Base-by-base conservation (phyloP, 306 rosid species). In the Prinsepia uniflora region DNA sequence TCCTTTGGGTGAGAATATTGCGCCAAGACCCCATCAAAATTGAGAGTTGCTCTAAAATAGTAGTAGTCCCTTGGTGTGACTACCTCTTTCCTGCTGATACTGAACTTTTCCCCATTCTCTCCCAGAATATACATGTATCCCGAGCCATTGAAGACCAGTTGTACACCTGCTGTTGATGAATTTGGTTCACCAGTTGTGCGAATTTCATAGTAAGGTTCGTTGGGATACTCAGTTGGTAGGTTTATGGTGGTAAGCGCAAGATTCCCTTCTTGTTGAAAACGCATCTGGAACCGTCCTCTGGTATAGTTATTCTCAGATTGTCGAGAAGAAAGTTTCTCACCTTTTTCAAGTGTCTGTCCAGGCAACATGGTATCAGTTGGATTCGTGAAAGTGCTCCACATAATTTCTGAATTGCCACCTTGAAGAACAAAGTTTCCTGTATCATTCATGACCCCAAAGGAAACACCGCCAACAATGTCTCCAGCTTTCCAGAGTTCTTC, bases 1-100 rank as follows among this genome's bases (percentile, higher is more conserved):
- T 3, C 65, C 77, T 65, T 87, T 0, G 80, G 83, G 60, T 76
- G 34, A 19, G 4, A 64, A 72, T 67, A 72, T 34, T 66, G 56
- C 3, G 72, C 59, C 63, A 84, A 68, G 69, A 87, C 76, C 14
- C 85, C 91, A 78, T 87, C 82, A 71, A 82, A 84, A 62, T 73
- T 30, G 48, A 82, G 82, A 59, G 74, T 84, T 59, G 67, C 84
- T 76, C 82, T 69, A 59, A 66, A 72, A 52, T n/a, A n/a, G n/a
- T 86, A 86, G 36, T 24, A 55, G 2, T 71, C 43, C 3, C 59
- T 8, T 13, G 74, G 44, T 8, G 84, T 72, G 18, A 1, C 15
- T 18, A 5, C 10, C 53, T 2, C 6, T 24, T 24, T 42, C 0
- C 6, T 0, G 6, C 8, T 53, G 81, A 71, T 13, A 18, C 5